A percentile compares a stretch with the other conserved stretches of the same genome.
These are phyloP conservation scores for Phytopythium sindhum DNA, from an alignment of 352 stramenopile species.

Conservation along the genomic window DNA sequence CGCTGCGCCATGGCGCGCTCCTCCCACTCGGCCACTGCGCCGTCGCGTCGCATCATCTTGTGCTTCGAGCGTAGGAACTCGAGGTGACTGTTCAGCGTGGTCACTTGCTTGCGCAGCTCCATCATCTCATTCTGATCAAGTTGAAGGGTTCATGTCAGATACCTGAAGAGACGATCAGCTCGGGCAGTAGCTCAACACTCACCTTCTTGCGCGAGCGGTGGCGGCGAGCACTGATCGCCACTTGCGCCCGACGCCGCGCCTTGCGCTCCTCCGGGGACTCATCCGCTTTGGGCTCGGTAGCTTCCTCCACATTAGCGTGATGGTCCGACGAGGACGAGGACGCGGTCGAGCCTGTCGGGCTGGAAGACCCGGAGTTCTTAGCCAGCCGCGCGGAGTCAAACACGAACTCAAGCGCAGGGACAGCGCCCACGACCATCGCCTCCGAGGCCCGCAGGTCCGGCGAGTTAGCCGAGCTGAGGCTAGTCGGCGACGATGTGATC, in stretches of 20 bases:
- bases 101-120: constrained; percentile 43
- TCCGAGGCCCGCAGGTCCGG: background rate
- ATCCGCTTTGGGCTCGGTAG: constrained; percentile 3
- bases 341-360: constrained; percentile 1
- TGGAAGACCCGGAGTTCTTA: background rate
- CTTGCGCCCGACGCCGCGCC: constrained; percentile 25
- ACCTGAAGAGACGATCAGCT: background rate
- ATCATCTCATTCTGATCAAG: background rate
- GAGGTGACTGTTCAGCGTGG: constrained; percentile 42
- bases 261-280: constrained; percentile 19
- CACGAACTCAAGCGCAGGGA: constrained; percentile 4
- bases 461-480: background rate
- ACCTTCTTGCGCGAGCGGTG: constrained; percentile 35
- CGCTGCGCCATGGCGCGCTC: constrained; percentile 55
- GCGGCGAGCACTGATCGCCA: constrained; percentile 29
- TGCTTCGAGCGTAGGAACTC: constrained; percentile 49
- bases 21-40: constrained; percentile 45
- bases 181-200: background rate
- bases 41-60: constrained; percentile 43
- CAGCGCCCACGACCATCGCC: constrained; percentile 2
- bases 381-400: background rate
- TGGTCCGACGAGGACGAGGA: constrained; percentile 3
- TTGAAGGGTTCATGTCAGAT: too few species aligned
- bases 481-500: background rate
- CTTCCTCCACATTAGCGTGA: background rate